Evolutionary conservation across 139 green algal genomes (phyloP).

Genomic region (Chloropicon primus): DNA sequence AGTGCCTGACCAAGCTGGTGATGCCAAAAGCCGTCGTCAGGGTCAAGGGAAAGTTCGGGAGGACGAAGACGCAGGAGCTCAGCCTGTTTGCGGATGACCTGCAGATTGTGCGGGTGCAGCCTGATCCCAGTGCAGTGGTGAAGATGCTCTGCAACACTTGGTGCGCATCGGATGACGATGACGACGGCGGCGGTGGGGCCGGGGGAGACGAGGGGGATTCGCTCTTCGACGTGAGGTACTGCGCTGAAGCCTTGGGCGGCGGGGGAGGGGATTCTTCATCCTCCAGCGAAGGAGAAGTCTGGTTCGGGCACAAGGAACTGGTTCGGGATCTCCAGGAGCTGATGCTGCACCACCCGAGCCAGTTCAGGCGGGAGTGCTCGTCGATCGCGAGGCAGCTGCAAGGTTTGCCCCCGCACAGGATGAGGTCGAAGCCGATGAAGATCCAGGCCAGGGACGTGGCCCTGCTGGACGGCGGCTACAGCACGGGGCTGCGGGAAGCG

Average conservation of each 20-base stretch:
- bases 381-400: neutral
- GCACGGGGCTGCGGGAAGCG: neutral
- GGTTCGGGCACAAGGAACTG: no score
- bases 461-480: neutral
- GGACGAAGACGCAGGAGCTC: neutral
- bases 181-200: neutral
- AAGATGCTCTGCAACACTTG: neutral
- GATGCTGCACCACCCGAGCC: neutral
- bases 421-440: neutral
- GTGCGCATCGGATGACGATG: neutral
- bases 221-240: neutral
- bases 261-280: neutral
- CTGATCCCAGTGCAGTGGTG: neutral
- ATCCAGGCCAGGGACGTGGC: neutral
- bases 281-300: neutral
- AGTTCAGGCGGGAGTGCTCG: neutral
- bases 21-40: neutral
- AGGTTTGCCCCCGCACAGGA: neutral
- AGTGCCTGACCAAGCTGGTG: neutral
- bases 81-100: neutral
- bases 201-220: no score
- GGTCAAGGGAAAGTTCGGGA: neutral
- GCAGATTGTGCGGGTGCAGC: neutral
- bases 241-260: neutral
- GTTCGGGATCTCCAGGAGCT: neutral